Evolutionary conservation across 1,284 basidiomycete genomes (phyloP).

Genomic region (Malassezia equina): DNA sequence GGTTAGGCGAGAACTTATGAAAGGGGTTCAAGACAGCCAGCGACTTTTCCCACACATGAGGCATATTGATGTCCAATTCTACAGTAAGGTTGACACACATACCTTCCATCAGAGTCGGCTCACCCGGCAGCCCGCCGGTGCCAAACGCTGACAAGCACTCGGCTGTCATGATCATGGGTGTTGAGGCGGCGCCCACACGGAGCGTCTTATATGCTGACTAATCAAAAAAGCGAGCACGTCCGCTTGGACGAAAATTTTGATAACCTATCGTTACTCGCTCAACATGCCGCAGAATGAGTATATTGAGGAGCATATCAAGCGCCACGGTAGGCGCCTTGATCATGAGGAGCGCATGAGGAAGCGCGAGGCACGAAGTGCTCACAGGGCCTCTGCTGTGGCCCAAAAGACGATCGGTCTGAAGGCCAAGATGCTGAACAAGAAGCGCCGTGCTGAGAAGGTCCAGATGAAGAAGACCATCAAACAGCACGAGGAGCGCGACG

Average conservation of each 20-base stretch:
- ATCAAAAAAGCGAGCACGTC: background rate
- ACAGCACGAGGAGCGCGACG: conserved; percentile 94
- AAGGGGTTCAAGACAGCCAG: conserved; percentile 91
- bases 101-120: conserved; percentile 44
- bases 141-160: conserved; percentile 34
- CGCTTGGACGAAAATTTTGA: background rate
- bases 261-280: background rate
- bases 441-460: conserved; percentile 91
- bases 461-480: conserved; percentile 99
- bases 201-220: background rate
- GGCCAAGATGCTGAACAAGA: conserved; percentile 92
- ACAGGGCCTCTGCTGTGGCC: conserved; percentile 73
- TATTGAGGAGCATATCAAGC: conserved; percentile 50
- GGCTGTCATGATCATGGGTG: background rate
- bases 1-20: conserved; percentile 55
- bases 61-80: conserved; percentile 97
- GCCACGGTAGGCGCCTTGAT: conserved; percentile 45
- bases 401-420: conserved; percentile 94
- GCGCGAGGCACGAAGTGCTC: conserved; percentile 77
- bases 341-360: conserved; percentile 59
- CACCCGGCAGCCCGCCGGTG: conserved; percentile 45
- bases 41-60: conserved; percentile 86
- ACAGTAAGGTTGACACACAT: conserved; percentile 6
- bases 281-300: conserved; percentile 48
- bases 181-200: background rate